Evolutionary conservation across 257 asterid species (phyloP).

Genomic region (Nicotiana tomentosiformis): DNA sequence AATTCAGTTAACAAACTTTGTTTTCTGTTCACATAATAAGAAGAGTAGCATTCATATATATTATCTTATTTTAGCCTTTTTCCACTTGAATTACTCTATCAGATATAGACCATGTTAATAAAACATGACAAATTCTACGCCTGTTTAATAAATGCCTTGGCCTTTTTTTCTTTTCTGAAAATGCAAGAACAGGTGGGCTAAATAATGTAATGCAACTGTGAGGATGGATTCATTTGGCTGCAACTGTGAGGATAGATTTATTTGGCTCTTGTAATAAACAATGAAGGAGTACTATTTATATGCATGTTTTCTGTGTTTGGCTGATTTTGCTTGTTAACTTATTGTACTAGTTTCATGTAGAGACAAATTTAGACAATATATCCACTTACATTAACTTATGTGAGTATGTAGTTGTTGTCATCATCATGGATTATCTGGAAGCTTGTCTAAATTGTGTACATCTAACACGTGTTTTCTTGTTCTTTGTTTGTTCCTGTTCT

Average conservation of each 20-base stretch:
- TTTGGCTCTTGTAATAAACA: neutral
- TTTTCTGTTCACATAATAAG: neutral
- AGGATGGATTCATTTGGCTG: neutral
- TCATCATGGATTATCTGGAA: neutral
- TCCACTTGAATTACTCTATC: neutral
- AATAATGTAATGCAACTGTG: slow-evolving; percentile 1
- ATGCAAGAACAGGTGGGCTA: neutral
- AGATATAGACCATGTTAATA: neutral
- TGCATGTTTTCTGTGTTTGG: neutral
- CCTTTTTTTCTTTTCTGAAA: neutral
- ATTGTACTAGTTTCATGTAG: neutral
- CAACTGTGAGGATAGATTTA: neutral
- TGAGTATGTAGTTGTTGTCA: neutral
- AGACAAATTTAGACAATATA: neutral
- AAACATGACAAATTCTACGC: neutral
- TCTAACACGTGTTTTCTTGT: neutral
- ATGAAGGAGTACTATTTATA: neutral
- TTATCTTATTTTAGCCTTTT: neutral
- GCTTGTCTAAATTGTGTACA: neutral
- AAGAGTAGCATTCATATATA: neutral
- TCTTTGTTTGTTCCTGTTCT: slow-evolving; percentile 8
- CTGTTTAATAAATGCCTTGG: neutral
- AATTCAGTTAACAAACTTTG: neutral
- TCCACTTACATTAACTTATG: neutral
- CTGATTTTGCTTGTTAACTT: neutral